These are phyloP conservation scores for Globisporangium ultimum DNA, from an alignment of 352 stramenopile genomes.

Conservation along the genomic window DNA sequence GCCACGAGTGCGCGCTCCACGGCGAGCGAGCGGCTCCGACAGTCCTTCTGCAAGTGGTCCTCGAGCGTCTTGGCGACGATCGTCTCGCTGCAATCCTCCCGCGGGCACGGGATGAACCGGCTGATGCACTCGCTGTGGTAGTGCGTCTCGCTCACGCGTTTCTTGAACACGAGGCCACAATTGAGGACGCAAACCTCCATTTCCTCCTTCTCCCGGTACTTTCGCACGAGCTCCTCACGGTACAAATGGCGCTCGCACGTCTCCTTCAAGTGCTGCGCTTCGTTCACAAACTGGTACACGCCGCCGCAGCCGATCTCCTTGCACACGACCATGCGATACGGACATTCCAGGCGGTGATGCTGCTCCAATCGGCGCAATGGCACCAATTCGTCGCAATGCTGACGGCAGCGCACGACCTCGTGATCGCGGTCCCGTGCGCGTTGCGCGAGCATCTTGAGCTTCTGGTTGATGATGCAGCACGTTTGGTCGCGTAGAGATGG, in stretches of 20 bases:
- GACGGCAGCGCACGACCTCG: constrained; percentile 35
- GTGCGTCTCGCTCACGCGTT: constrained; percentile 29
- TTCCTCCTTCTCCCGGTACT: constrained; percentile 34
- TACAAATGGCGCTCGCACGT: constrained; percentile 37
- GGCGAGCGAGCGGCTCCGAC: constrained; percentile 25
- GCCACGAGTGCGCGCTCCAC: constrained; percentile 25
- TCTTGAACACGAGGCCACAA: constrained; percentile 33
- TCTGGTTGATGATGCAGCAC: constrained; percentile 65
- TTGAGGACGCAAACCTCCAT: constrained; percentile 41
- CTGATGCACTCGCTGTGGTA: constrained; percentile 43
- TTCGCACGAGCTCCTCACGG: constrained; percentile 36
- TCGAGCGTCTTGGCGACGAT: constrained; percentile 41
- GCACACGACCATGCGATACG: constrained; percentile 54
- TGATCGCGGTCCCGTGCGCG: constrained; percentile 42
- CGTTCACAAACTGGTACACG: constrained; percentile 30
- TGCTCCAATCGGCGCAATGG: constrained; percentile 36
- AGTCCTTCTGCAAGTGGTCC: constrained; percentile 37
- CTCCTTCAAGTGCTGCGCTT: constrained; percentile 22
- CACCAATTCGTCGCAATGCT: constrained; percentile 38
- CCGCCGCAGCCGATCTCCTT: constrained; percentile 38
- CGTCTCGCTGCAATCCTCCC: constrained; percentile 43
- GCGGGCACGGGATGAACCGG: constrained; percentile 43
- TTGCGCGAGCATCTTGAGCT: constrained; percentile 59
- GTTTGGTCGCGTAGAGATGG: constrained; percentile 62
- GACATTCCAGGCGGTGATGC: constrained; percentile 48